A percentile compares a stretch with the other conserved stretches of the same genome.
Conservation (phyloP, 2,329 filamentous ascomycete species). For the Fusarium sp. region DNA sequence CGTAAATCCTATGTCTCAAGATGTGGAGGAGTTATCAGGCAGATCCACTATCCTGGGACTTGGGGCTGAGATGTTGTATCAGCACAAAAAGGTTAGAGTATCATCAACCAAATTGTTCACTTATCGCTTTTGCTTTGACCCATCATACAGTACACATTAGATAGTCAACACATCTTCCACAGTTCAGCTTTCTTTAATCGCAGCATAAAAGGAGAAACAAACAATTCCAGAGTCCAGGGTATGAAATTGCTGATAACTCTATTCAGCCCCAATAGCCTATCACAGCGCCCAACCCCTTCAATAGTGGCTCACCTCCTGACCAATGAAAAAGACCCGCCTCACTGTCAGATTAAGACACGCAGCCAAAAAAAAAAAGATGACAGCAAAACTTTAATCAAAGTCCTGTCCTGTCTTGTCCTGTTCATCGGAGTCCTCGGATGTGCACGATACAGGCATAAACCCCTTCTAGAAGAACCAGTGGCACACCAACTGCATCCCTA, state of each 20-base stretch:
- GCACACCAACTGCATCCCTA: not conserved
- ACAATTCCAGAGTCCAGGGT: not conserved
- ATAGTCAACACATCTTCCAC: not conserved
- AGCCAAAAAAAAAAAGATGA: not conserved
- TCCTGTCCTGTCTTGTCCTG: not conserved
- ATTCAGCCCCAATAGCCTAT: not conserved
- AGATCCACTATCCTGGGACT: fast-evolving
- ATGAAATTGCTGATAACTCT: not conserved
- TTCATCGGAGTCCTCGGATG: not conserved
- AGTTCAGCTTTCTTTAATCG: not conserved
- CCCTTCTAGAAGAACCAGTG: not conserved
- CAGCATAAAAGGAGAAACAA: not conserved
- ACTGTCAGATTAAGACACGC: not conserved
- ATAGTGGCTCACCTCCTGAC: not conserved
- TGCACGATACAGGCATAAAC: not conserved
- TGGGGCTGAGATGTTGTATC: fast-evolving
- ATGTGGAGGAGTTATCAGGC: too few relatives aligned
- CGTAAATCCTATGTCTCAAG: fast-evolving
- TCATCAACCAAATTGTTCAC: not conserved
- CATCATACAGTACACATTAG: not conserved
- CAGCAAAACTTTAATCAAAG: not conserved
- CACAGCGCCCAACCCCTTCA: not conserved
- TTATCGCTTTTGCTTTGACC: fast-evolving
- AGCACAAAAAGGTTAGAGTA: fast-evolving
- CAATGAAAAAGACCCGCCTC: not conserved